phyloP scores from a whole-genome alignment of 23 red algal genomes.

The Porphyridium purpureum region DNA sequence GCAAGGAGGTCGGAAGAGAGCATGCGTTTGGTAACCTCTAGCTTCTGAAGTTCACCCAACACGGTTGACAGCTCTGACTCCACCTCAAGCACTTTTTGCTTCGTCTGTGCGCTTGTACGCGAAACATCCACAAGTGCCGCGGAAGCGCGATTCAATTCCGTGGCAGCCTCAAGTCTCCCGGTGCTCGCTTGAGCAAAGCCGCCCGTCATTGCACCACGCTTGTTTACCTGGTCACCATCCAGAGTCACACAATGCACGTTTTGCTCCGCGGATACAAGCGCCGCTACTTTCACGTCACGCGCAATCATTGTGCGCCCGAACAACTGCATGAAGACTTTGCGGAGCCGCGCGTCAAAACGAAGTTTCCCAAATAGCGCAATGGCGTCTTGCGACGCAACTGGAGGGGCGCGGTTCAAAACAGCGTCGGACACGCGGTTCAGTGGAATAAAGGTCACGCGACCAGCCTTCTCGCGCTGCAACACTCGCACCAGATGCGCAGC shows the following conservation, averaged over 20 bases:
- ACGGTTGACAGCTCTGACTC: slow-evolving; percentile 17
- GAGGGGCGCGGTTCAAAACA: slow-evolving; percentile 9
- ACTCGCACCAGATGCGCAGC: slow-evolving; percentile 57
- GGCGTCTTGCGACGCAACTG: slow-evolving; percentile 34
- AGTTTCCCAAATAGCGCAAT: slow-evolving; percentile 72
- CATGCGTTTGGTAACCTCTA: slow-evolving; percentile 11
- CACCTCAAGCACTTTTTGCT: slow-evolving; percentile 14
- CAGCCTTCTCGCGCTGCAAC: slow-evolving; percentile 35
- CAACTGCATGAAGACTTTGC: slow-evolving; percentile 32
- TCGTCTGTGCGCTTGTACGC: too few relatives aligned
- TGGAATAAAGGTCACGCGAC: slow-evolving; percentile 90
- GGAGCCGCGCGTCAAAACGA: slow-evolving; percentile 23
- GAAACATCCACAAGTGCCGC: too few relatives aligned
- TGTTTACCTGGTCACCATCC: slow-evolving; percentile 91
- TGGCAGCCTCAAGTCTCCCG: slow-evolving; percentile 49
- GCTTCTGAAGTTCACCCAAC: slow-evolving; percentile 40
- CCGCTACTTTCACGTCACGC: slow-evolving; percentile 55
- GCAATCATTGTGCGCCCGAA: slow-evolving; percentile 69
- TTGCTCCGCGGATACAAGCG: slow-evolving; percentile 25
- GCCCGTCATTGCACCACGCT: slow-evolving; percentile 77
- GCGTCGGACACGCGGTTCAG: slow-evolving; percentile 52
- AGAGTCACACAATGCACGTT: slow-evolving; percentile 85
- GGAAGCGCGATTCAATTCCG: slow-evolving; percentile 6
- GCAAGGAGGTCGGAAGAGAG: too few relatives aligned
- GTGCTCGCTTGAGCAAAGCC: slow-evolving; percentile 63